Evolutionary conservation across 352 stramenopile species (phyloP).

Genomic region (Globisporangium echinulatum): DNA sequence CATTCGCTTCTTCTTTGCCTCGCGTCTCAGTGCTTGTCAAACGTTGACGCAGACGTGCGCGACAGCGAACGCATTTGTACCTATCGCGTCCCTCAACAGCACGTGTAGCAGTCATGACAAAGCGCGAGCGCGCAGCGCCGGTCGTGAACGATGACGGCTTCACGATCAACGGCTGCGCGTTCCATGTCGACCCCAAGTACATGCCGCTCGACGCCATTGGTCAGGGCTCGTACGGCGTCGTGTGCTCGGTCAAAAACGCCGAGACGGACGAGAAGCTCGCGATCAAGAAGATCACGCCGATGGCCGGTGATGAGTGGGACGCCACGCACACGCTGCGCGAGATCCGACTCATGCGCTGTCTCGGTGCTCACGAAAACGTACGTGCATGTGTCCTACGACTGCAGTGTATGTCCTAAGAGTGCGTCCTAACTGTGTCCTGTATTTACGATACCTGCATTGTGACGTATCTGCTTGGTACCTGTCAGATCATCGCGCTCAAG

Average conservation of each 20-base stretch:
- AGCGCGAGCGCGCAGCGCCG: constrained; percentile 48
- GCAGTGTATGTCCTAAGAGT: too few relatives aligned
- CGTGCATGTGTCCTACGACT: constrained; percentile 4
- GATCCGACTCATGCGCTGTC: constrained; percentile 86
- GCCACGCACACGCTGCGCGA: constrained; percentile 88
- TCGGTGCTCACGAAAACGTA: constrained; percentile 88
- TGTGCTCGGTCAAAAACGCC: constrained; percentile 84
- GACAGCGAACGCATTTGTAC: too few relatives aligned
- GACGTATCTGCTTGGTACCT: too few relatives aligned
- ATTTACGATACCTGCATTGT: too few relatives aligned
- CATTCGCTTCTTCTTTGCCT: background rate
- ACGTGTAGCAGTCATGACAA: constrained; percentile 28
- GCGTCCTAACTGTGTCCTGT: too few relatives aligned
- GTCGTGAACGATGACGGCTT: constrained; percentile 71
- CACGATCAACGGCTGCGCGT: constrained; percentile 77
- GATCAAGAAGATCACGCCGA: constrained; percentile 92
- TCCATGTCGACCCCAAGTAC: constrained; percentile 81
- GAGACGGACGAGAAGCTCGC: constrained; percentile 79
- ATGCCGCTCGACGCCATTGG: constrained; percentile 83
- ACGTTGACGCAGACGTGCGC: background rate
- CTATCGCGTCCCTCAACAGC: too few relatives aligned
- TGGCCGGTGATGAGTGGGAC: constrained; percentile 86
- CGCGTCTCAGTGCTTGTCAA: background rate
- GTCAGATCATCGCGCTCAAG: constrained; percentile 85
- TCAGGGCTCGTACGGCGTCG: constrained; percentile 92